Base-by-base conservation (phyloP, 257 asterid genomes). In the Gynochthodes officinalis region DNA sequence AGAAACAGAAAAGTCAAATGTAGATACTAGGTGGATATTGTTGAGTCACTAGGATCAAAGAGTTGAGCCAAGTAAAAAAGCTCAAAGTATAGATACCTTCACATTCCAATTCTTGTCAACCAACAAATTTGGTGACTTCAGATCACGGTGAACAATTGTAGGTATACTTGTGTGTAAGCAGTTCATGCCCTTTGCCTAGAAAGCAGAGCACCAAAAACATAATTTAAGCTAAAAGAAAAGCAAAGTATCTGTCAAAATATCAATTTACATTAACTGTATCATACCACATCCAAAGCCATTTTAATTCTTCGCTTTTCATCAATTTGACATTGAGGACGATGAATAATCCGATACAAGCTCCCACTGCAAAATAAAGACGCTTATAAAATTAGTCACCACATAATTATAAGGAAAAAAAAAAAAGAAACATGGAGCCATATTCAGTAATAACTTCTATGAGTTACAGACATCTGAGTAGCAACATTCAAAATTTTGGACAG, bases 261-360 rank as follows among this genome's bases (percentile, higher is more conserved):
- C 30, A 54, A 35, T 35, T 40, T 25, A 10, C 43, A 35, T 28
- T 19, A 39, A 59, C 13, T 32, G 37, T n/a, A 16, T 7, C 71
- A 55, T 92, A 95, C 99, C 99, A 95, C 99, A 83, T 95, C 98
- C 79, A 95, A 88, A 74, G 99, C 99, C 99, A 95, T 95, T 78
- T 82, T 92, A 63, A 95, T 89, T 89, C 99, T 86, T 75, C 86
- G 89, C 76, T 85, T 90, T 84, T 95, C 99, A 84, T 95, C 97
- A 68, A 95, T 90, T 81, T 90, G 99, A 83, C 88, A 81, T 66
- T 92, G 96, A 62, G 99, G 99, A 73, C 96, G 98, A 77, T 90
- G 99, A 78, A 95, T 90, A 75, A 95, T 90, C 74, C 96, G 95
- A 79, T 89, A 95, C 67, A 95, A 84, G 88, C 99, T 95, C 85